Percentiles rank a stretch among this genome's conserved stretches.
Conservation (phyloP, 1,284 basidiomycete species). For the Porodaedalea pini region DNA sequence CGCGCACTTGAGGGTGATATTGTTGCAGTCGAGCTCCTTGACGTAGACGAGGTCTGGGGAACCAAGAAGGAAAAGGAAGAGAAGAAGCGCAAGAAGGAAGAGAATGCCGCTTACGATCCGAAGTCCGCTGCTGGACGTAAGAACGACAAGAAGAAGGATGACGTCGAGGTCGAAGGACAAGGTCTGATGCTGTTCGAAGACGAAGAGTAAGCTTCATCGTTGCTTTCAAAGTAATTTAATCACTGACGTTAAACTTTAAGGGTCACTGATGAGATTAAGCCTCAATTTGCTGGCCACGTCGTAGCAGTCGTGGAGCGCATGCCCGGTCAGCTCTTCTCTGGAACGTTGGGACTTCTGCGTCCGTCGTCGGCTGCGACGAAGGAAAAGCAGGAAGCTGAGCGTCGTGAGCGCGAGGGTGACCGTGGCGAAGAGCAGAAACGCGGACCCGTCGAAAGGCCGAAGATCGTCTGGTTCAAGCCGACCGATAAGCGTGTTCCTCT, state of each 20-base stretch:
- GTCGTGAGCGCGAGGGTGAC: conserved; percentile 93
- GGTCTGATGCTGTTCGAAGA: conserved; percentile 96
- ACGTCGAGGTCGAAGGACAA: conserved; percentile 99
- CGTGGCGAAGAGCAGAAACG: conserved; percentile 77
- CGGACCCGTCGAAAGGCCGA: conserved; percentile 81
- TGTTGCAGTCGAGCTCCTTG: conserved; percentile 96
- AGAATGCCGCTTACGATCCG: conserved; percentile 88
- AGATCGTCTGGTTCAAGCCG: conserved; percentile 99
- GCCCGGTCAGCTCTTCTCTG: conserved; percentile 98
- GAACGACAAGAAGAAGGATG: conserved; percentile 99
- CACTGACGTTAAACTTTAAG: conserved; percentile 37
- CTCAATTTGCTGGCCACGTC: conserved; percentile 94
- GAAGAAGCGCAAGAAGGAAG: conserved; percentile 99
- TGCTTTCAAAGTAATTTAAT: conserved; percentile 12
- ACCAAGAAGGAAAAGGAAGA: conserved; percentile 99
- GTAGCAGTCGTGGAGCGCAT: conserved; percentile 98
- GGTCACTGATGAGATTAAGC: conserved; percentile 95
- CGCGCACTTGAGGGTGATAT: conserved; percentile 98
- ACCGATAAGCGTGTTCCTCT: conserved; percentile 99
- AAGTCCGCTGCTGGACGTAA: conserved; percentile 76
- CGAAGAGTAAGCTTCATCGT: conserved; percentile 66
- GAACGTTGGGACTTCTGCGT: conserved; percentile 91
- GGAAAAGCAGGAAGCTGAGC: conserved; percentile 98
- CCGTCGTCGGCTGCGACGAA: conserved; percentile 98
- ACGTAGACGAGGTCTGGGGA: conserved; percentile 97